Evolutionary conservation across 352 stramenopile genomes (phyloP), one percentile per base, ranked within the genome.

Genomic region (Phytophthora kernoviae): DNA sequence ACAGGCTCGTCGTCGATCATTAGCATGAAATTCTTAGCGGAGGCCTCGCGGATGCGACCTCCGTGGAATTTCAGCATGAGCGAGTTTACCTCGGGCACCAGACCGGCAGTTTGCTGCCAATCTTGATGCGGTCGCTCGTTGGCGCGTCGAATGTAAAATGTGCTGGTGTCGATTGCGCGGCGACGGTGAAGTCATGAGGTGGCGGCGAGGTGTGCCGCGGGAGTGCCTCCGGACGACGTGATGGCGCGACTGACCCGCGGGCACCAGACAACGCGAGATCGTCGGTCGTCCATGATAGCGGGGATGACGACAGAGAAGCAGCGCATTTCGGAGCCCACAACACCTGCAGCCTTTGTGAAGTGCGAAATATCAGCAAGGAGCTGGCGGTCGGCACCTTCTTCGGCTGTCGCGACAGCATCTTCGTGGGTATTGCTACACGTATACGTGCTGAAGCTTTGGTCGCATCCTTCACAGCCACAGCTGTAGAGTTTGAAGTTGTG

Each of bases 1-100:
- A 69, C 55, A 6, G 68, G 68, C 34, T 95, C 82, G 45, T 88
- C 84, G 8, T 94, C 81, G 44, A 95, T 30, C 68, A 82, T 87
- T 21, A 96, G 74, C 77, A 96, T 93, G 57, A 97, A 97, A 58
- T 96, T 97, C 68, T 96, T 96, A 49, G 88, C 84, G 9, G 84
- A 95, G 30, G 88, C 86, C 70, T 96, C 84, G 33, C 82, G 84
- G 48, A 96, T 91, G 18, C 88, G 81, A 8, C 85, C 81, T 34
- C 86, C 87, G 44, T 95, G 84, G 68, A 97, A 96, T 68, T 94
- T 96, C 54, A 96, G 70, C 75, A 96, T 93, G 14, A 97, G 72
- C 44, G 77, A 93, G 58, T 91, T 91, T 18, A 97, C 81, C 46
- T 96, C 83, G 83, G 75, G 63, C 84, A 96, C 88, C 88, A 97